Base-by-base conservation (phyloP, 257 asterid species). In the Misopates orontium region DNA sequence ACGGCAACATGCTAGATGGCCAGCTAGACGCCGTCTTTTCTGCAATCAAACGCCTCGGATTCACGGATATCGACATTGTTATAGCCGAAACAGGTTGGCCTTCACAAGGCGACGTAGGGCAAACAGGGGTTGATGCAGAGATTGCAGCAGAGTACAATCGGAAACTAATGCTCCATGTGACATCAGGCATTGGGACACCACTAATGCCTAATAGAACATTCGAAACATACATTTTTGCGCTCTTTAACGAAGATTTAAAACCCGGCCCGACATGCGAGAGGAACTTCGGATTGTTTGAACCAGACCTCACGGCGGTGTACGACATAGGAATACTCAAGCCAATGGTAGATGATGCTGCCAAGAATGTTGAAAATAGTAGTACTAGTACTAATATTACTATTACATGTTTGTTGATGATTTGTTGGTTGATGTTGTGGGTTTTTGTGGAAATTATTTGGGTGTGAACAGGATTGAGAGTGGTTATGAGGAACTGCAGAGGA, bases 251-350 rank as follows among this genome's bases (percentile, higher is more conserved):
- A 64, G 82, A 88, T 68, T n/a, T 80, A 45, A 88, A 86, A 72
- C 90, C 91, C 14, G 95, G 91, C 51, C 95, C 95, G 19, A 71
- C 69, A 0, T 79, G 81, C 22, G 95, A 88, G 66, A 82, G 90
- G 77, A 82, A 84, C 65, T 88, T 84, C n/a, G 96, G 96, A 3
- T 70, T 88, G 42, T 77, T 64, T 8, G 60, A 50, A 44, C 60
- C 60, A 36, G 39, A 64, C 39, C 31, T 64, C 76, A 75, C 75
- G 13, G 84, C 85, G 4, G 82, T 82, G 19, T 84, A 82, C 76
- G 71, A 82, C 71, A 75, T 84, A 22, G 85, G 90, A 48, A 73
- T 82, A 62, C 64, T 84, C 36, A 71, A 80, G 63, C 79, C 79
- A 56, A 74, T 67, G 67, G 82, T 74, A 70, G 78, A 75, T 18